Evolutionary conservation across 2,329 filamentous ascomycete species (phyloP).

Genomic region (Sporothrix humicola): DNA sequence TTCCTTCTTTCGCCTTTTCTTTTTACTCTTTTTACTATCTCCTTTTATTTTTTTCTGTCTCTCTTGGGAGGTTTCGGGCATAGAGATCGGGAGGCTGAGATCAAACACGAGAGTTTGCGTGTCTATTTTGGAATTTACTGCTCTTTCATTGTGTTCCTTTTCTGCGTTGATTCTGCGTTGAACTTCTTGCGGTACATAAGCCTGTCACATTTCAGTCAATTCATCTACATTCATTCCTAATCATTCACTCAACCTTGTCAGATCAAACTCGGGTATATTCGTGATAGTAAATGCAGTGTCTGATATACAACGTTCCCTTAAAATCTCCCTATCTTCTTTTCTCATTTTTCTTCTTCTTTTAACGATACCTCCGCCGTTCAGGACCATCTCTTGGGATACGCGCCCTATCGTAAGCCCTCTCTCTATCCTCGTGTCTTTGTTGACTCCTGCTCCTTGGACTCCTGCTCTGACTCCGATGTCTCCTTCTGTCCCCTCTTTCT

Average conservation of each 20-base stretch:
- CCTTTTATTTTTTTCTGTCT: not conserved
- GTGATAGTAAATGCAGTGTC: no score
- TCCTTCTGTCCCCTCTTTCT: constrained; percentile 1
- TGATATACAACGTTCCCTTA: no score
- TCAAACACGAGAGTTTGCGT: not conserved
- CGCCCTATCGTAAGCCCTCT: not conserved
- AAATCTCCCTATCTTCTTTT: no score
- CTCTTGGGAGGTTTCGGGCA: constrained; percentile 9
- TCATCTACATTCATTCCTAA: no score
- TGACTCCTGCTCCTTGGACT: not conserved
- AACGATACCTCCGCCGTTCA: no score
- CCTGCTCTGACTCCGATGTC: not conserved
- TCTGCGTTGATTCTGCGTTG: not conserved
- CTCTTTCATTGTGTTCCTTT: not conserved
- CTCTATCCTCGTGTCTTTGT: not conserved
- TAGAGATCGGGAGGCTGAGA: constrained; percentile 7
- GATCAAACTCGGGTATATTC: no score
- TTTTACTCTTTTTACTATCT: not conserved
- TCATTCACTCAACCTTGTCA: no score
- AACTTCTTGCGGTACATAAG: constrained; percentile 2
- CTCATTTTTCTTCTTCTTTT: no score
- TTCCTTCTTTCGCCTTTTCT: not conserved
- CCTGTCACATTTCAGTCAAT: not conserved
- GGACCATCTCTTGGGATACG: no score
- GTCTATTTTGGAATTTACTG: constrained; percentile 14